Evolutionary conservation across 1,139 yeast species (phyloP).

Genomic region (Protomyces pachydermus): DNA sequence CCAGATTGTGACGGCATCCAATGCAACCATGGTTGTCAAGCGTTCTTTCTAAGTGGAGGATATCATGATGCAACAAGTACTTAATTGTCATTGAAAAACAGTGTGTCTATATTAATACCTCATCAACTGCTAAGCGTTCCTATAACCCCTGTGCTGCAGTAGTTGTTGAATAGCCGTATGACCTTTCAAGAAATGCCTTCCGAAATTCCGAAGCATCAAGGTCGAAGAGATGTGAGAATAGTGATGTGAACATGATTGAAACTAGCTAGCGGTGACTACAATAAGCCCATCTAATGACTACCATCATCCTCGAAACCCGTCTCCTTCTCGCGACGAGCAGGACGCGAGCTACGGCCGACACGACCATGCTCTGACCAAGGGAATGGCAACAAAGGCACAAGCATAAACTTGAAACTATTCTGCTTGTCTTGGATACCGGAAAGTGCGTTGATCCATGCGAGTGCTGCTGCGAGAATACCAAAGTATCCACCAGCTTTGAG

Average conservation of each 20-base stretch:
- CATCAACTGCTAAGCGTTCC: no score
- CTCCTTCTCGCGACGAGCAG: constrained; percentile 18
- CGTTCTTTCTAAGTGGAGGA: neutral
- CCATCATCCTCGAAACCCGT: neutral
- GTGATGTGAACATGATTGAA: no score
- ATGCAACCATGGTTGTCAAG: neutral
- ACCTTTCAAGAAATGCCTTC: no score
- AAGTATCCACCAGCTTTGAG: constrained; percentile 72
- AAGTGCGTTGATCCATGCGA: constrained; percentile 85
- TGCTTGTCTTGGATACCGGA: constrained; percentile 77
- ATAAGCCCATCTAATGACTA: no score
- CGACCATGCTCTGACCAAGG: constrained; percentile 30
- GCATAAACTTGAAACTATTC: constrained; percentile 40
- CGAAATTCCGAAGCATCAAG: no score
- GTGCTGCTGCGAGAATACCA: constrained; percentile 71
- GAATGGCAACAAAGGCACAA: constrained; percentile 22
- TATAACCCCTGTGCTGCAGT: no score
- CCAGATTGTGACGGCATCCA: constrained; percentile 1
- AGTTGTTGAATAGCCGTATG: no score
- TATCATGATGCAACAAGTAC: no score
- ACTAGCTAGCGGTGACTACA: no score
- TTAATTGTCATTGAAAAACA: no score
- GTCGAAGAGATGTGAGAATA: no score
- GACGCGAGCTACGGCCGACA: constrained; percentile 16
- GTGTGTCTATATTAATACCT: no score